phyloP scores from a whole-genome alignment of 495 filamentous ascomycete genomes.

The Tuber brumale region DNA sequence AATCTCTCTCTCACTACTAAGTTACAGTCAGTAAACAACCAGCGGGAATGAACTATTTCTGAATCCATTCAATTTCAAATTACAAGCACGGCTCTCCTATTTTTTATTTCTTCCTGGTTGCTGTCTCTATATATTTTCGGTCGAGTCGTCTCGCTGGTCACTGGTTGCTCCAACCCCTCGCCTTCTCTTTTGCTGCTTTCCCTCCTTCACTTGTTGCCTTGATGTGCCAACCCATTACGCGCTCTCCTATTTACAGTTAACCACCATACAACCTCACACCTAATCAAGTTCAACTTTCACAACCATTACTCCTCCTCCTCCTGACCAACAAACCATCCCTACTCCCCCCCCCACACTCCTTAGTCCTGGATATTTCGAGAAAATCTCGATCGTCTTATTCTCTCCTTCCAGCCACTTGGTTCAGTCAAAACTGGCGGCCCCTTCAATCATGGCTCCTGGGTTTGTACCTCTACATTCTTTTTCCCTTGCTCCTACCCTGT shows the following conservation, averaged over 20 bases:
- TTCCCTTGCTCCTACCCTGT: background rate
- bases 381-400: background rate
- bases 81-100: constrained; percentile 13
- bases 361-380: background rate
- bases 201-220: constrained; percentile 17
- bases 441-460: background rate
- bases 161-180: constrained; percentile 31
- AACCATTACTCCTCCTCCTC: constrained; percentile 17
- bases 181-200: constrained; percentile 25
- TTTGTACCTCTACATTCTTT: background rate
- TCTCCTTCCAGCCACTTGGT: background rate
- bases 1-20: background rate
- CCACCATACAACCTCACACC: background rate
- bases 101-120: constrained; percentile 22
- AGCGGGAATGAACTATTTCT: background rate
- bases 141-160: background rate
- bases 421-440: background rate
- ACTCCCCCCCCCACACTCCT: constrained; percentile 4
- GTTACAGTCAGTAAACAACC: background rate
- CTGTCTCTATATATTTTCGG: constrained; percentile 3
- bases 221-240: constrained; percentile 3
- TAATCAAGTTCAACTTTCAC: constrained; percentile 18
- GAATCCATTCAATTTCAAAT: background rate
- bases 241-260: background rate
- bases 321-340: constrained; percentile 17